Evolutionary conservation across 1,284 basidiomycete species (phyloP).

Genomic region (Trichosporon faecale): DNA sequence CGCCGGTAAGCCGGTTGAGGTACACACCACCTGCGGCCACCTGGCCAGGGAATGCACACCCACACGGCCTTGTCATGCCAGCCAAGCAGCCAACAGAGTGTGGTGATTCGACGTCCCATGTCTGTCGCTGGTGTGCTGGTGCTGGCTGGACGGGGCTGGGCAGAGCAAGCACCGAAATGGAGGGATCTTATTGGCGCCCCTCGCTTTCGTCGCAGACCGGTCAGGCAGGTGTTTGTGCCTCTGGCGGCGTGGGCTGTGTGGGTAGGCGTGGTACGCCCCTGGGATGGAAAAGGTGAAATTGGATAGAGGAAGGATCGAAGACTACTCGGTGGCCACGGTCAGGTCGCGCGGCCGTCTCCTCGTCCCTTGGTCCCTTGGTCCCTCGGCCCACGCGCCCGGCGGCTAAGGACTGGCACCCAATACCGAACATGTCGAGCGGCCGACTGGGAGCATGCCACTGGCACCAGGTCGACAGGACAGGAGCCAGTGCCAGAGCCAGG

Average conservation of each 20-base stretch:
- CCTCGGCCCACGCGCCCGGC: constrained; percentile 5
- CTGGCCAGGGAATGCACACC: not conserved
- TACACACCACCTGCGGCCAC: not conserved
- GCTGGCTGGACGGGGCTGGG: not conserved
- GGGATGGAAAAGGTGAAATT: not conserved
- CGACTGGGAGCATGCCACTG: not conserved
- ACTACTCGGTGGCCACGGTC: not conserved
- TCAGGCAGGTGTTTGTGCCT: not conserved
- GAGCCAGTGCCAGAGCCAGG: not conserved
- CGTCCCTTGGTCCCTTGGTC: not conserved
- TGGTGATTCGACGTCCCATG: not conserved
- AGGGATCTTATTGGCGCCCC: not conserved
- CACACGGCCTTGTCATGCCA: not conserved
- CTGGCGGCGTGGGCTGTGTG: not conserved
- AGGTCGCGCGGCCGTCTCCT: not conserved
- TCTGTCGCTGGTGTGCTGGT: not conserved
- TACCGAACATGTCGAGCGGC: not conserved
- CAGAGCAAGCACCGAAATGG: not conserved
- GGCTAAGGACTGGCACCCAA: not conserved
- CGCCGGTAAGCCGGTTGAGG: not conserved
- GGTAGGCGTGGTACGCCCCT: not conserved
- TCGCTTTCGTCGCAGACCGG: not conserved
- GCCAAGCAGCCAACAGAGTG: not conserved
- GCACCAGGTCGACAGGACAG: not conserved
- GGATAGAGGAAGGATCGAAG: not conserved